These are phyloP conservation scores for Tolypocladium ophioglossoides DNA, from an alignment of 2,329 filamentous ascomycete genomes.

Conservation along the genomic window DNA sequence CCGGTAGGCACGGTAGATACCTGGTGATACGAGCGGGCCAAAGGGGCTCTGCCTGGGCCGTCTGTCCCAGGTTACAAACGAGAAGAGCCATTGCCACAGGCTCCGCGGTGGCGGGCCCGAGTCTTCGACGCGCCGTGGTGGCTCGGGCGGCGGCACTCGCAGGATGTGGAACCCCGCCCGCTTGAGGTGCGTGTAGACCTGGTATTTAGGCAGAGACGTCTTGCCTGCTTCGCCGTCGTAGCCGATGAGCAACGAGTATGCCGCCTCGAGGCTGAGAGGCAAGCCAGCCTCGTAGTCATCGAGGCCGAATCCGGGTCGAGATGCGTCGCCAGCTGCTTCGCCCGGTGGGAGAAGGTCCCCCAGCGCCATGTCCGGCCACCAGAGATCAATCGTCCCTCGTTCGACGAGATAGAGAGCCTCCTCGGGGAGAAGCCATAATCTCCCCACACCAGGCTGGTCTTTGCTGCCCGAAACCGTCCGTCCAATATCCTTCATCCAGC, in stretches of 20 bases:
- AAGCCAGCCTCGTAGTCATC: constrained; percentile 50
- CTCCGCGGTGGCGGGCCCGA: background rate
- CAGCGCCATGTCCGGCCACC: constrained; percentile 59
- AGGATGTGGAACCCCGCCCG: constrained; percentile 73
- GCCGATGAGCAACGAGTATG: constrained; percentile 77
- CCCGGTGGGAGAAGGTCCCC: constrained; percentile 34
- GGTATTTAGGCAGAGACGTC: constrained; percentile 66
- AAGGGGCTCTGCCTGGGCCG: constrained; percentile 20
- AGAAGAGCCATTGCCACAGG: constrained; percentile 44
- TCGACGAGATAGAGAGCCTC: constrained; percentile 87
- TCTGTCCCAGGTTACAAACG: constrained; percentile 26
- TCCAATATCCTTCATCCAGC: constrained; percentile 68
- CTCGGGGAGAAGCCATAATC: constrained; percentile 79
- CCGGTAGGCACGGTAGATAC: constrained; percentile 54
- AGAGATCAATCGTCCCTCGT: constrained; percentile 74
- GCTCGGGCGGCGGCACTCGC: constrained; percentile 46
- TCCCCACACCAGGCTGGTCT: constrained; percentile 45
- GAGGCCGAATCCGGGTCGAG: constrained; percentile 11
- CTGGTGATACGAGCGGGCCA: constrained; percentile 51
- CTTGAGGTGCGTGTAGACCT: constrained; percentile 78
- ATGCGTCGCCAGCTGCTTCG: constrained; percentile 10
- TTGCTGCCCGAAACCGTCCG: constrained; percentile 46
- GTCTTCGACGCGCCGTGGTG: constrained; percentile 5
- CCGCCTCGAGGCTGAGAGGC: constrained; percentile 85
- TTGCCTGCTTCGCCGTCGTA: constrained; percentile 51